Conservation (phyloP, 352 stramenopile genomes). For the Phytophthora syringae region DNA sequence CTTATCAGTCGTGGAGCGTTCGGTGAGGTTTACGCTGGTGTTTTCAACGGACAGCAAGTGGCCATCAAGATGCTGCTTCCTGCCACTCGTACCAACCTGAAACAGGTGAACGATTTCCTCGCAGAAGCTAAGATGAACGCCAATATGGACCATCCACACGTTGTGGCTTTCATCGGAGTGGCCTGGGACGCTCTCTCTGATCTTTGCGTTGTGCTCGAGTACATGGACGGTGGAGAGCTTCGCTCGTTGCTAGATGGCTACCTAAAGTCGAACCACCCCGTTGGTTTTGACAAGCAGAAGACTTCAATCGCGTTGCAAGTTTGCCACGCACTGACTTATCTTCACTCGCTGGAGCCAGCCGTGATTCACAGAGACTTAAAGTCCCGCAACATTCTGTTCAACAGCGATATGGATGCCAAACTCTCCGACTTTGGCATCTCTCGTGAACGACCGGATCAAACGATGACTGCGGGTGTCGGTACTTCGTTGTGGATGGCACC, state of each 20-base stretch:
- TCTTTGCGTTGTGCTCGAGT: slow-evolving; percentile 49
- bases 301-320: slow-evolving; percentile 42
- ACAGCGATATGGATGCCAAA: slow-evolving; percentile 32
- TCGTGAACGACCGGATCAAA: slow-evolving; percentile 31
- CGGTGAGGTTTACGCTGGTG: slow-evolving; percentile 44
- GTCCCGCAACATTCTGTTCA: slow-evolving; percentile 41
- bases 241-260: slow-evolving; percentile 37
- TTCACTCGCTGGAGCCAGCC: slow-evolving; percentile 28
- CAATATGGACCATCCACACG: slow-evolving; percentile 49
- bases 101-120: slow-evolving; percentile 51
- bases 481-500: slow-evolving; percentile 35
- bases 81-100: slow-evolving; percentile 15
- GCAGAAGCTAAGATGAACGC: slow-evolving; percentile 59
- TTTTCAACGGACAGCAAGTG: slow-evolving; percentile 47
- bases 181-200: slow-evolving; percentile 48
- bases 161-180: slow-evolving; percentile 48
- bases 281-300: slow-evolving; percentile 25
- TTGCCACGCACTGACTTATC: slow-evolving; percentile 39
- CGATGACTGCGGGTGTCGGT: slow-evolving; percentile 40
- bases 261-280: slow-evolving; percentile 8
- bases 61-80: slow-evolving; percentile 53
- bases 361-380: slow-evolving; percentile 45
- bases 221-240: slow-evolving; percentile 52
- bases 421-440: slow-evolving; percentile 52
- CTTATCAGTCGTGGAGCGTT: slow-evolving; percentile 49